A percentile compares a stretch with the other conserved stretches of the same genome.
Evolutionary conservation across 2,329 filamentous ascomycete genomes (phyloP).

Genomic region (Penicillium sp.): DNA sequence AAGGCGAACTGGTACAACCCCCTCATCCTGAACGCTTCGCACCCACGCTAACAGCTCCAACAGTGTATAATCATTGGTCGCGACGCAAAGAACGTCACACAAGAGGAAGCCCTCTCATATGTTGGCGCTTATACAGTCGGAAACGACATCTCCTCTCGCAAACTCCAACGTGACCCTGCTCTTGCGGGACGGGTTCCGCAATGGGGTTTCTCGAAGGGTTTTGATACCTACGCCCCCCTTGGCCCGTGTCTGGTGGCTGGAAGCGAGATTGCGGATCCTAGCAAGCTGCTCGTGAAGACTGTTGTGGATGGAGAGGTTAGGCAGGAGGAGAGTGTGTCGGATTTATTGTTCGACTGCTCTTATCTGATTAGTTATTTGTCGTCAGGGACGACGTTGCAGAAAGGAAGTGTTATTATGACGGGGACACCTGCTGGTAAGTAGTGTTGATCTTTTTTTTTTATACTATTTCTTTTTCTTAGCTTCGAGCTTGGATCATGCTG

Average conservation of each 20-base stretch:
- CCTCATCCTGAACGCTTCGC: conserved; percentile 39
- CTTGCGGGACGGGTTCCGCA: conserved; percentile 59
- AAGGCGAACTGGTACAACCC: conserved; percentile 68
- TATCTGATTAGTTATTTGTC: conserved; percentile 38
- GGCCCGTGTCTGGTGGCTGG: conserved; percentile 55
- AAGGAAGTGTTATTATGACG: conserved; percentile 56
- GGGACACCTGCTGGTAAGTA: conserved; percentile 49
- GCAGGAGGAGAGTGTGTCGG: conserved; percentile 47
- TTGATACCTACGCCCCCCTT: conserved; percentile 60
- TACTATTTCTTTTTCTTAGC: background rate
- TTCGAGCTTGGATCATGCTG: background rate
- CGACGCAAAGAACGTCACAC: conserved; percentile 55
- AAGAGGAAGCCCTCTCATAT: conserved; percentile 52
- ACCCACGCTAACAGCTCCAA: background rate
- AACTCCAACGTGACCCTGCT: conserved; percentile 55
- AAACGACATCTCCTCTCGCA: conserved; percentile 61
- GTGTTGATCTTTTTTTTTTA: too few species aligned
- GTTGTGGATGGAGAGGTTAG: conserved; percentile 53
- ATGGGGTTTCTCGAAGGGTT: conserved; percentile 62
- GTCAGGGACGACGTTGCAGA: conserved; percentile 49
- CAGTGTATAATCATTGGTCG: conserved; percentile 57
- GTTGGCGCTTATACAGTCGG: conserved; percentile 59
- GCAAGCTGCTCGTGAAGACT: conserved; percentile 50
- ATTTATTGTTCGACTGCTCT: conserved; percentile 53
- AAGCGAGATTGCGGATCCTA: conserved; percentile 50